Base-by-base conservation (phyloP, 2,329 filamentous ascomycete species). In the Seiridium unicorne region DNA sequence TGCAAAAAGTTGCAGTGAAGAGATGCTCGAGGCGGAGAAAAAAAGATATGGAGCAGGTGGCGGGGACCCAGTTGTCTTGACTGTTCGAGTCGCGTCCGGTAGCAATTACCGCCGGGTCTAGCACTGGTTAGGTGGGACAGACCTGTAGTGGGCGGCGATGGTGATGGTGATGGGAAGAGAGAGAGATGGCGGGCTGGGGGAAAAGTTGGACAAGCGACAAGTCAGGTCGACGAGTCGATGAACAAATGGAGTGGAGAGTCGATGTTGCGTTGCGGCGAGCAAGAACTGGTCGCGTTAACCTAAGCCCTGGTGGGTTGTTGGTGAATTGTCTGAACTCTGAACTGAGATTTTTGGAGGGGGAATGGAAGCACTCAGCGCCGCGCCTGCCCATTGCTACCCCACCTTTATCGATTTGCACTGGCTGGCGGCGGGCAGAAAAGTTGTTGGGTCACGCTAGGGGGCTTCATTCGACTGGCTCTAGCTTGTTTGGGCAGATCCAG, bases 1-100 rank as follows among this genome's bases (percentile, higher is more conserved):
- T 55, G 53, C 53, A 38, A 55, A 40, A 44, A 42, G 49, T 35
- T 35, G 49, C 49, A 53, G 49, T 53, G 49, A 53, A 53, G 49
- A 53, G 51, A 59, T 60, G 61, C 54, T 57, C 54, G 58, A 64
- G 64, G 61, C 53, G 62, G 62, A 65, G 66, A 65, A 61, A 64
- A 66, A 65, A 60, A 61, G 47, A 59, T 58, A 54, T 58, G 53
- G 62, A 61, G 62, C 32, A 32, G 44, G 55, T 40, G 46, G 44
- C 35, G 49, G 49, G 49, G 49, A 53, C 32, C 49, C 18, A 38
- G 32, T 38, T 38, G 49, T 34, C 38, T 35, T 38, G n/a, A 38
- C 34, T n/a, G 32, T 35, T 53, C 34, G 32, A 53, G 49, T 53
- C 49, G 49, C 49, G 32, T 53, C 13, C 13, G 38, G 7, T 26